Evolutionary conservation across 2,329 filamentous ascomycete genomes (phyloP), one percentile per base, ranked within the genome.

Genomic region (Pezicula radicicola): DNA sequence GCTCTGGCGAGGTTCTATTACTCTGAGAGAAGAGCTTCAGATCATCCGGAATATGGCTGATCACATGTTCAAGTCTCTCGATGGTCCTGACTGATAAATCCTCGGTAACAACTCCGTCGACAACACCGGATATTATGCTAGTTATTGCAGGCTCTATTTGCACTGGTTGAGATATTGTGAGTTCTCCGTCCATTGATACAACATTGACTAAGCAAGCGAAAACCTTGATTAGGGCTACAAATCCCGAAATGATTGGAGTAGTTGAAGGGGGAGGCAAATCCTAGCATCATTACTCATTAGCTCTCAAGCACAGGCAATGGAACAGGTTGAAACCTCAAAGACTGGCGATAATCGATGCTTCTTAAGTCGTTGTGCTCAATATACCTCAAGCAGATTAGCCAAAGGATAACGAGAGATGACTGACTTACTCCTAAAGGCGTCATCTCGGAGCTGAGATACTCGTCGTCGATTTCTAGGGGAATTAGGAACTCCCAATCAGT

Each of bases 401-500:
- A 5, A 21, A 21, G 21, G 21, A 21, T 21, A 21, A 21, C 21
- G 21, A 21, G 21, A 21, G 21, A 21, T 21, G 21, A 21, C 21
- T 21, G 5, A 21, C 21, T 21, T 21, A 21, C 21, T 21, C 21
- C 21, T 21, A 21, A 5, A 21, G 5, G 21, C 21, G 21, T 21
- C 21, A 21, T 21, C 21, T 21, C 21, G 27, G 30, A 35, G 9
- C 18, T 46, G 15, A 57, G 36, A 10, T 55, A 37, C 4, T 59
- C 55, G 45, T 60, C 60, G 33, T 49, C 35, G 12, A 57, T 33
- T 28, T 63, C 59, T 5, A 56, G 47, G 8, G 59, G 57, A 10
- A 61, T 30, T 1, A 63, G 43, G 37, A 60, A 61, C 18, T 60
- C 56, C 60, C 60, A 63, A 43, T 63, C 57, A 9, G 55, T 57